Conservation (phyloP, 2,329 filamentous ascomycete species). For the Microsporum canis region DNA sequence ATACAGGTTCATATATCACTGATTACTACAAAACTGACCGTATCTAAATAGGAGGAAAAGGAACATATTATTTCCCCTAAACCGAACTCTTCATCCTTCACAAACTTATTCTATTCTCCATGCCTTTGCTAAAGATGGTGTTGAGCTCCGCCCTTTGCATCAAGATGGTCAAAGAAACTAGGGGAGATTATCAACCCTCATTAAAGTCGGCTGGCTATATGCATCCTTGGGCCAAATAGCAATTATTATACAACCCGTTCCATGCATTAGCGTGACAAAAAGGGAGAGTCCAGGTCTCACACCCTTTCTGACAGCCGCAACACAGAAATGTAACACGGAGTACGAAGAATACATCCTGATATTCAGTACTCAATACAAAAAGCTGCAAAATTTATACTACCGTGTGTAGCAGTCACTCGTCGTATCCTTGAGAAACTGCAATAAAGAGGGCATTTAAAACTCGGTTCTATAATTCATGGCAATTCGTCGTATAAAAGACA, state of each 20-base stretch:
- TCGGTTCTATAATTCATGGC: background rate
- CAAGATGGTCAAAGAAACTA: background rate
- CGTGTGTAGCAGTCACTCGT: background rate
- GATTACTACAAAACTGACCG: background rate
- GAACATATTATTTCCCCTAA: background rate
- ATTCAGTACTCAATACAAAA: background rate
- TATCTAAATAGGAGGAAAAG: background rate
- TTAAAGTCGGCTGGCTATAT: background rate
- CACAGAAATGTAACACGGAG: background rate
- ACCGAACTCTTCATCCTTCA: background rate
- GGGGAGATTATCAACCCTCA: background rate
- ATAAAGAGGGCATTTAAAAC: background rate
- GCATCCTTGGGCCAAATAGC: background rate
- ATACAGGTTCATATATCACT: background rate
- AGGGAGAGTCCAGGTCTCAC: background rate
- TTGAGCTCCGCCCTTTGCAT: background rate
- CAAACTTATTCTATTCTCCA: too few relatives aligned
- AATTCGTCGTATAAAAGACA: background rate
- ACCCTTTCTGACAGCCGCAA: background rate
- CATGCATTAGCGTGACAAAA: background rate
- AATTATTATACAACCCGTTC: background rate
- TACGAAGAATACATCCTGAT: background rate
- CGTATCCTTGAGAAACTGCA: background rate
- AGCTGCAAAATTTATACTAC: background rate
- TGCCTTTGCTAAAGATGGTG: too few relatives aligned